Conservation (phyloP, 2,329 filamentous ascomycete species). For the Pseudogymnoascus sp. region DNA sequence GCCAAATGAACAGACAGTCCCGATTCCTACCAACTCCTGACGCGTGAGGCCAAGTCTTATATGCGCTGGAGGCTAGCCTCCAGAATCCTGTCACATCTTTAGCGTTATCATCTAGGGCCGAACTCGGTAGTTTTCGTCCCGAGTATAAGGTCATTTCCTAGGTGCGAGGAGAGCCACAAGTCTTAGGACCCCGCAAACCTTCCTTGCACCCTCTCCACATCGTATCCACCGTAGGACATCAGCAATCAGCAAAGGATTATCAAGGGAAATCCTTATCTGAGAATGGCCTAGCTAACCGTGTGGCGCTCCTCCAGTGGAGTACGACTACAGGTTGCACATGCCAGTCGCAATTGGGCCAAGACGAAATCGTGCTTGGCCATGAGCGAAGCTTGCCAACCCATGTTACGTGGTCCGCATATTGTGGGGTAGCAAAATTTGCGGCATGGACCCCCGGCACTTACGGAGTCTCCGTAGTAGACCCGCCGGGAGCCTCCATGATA, state of each 20-base stretch:
- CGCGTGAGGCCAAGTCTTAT: not conserved
- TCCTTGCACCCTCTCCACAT: not conserved
- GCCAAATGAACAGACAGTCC: not conserved
- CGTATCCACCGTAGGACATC: not conserved
- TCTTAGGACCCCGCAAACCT: not conserved
- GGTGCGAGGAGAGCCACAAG: not conserved
- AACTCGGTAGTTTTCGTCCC: not conserved
- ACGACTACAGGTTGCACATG: not conserved
- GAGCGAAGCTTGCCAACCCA: not conserved
- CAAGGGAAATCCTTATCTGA: not conserved
- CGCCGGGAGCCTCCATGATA: slow-evolving; percentile 27
- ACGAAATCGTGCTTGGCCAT: not conserved
- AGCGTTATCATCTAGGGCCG: not conserved
- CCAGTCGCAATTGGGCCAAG: not conserved
- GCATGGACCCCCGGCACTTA: not conserved
- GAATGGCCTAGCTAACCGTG: not conserved
- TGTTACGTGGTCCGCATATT: not conserved
- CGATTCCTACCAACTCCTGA: not conserved
- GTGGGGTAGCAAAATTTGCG: not conserved
- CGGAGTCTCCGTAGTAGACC: slow-evolving; percentile 21
- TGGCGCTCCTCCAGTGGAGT: not conserved
- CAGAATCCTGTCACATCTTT: not conserved
- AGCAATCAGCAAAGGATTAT: not conserved
- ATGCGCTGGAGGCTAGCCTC: not conserved
- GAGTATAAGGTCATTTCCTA: not conserved